Percentiles rank a stretch among this genome's conserved stretches.
Evolutionary conservation across 768 basidiomycete species (phyloP).

Genomic region (Cystobasidium tubakii): DNA sequence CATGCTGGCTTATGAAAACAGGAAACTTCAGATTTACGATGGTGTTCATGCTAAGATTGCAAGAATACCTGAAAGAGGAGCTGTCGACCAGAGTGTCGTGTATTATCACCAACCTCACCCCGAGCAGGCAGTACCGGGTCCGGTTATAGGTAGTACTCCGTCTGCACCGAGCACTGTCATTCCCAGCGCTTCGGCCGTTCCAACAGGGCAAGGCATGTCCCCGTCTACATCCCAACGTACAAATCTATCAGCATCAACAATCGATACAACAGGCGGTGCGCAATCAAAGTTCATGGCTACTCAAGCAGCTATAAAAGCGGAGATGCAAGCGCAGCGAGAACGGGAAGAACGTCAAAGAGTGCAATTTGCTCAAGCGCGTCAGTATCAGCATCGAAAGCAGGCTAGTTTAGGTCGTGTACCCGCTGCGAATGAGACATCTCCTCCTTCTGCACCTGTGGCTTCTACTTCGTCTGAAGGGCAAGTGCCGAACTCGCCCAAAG

Average conservation of each 20-base stretch:
- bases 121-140: not conserved
- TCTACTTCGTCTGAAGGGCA: not conserved
- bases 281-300: slow-evolving; percentile 25
- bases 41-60: not conserved
- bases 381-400: not conserved
- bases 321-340: slow-evolving; percentile 31
- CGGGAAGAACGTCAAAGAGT: slow-evolving; percentile 20
- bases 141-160: not conserved
- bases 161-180: not conserved
- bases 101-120: slow-evolving; percentile 13
- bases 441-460: not conserved
- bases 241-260: not conserved
- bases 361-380: slow-evolving; percentile 6
- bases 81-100: not conserved
- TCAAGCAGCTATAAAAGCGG: slow-evolving; percentile 26
- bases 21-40: slow-evolving; percentile 79
- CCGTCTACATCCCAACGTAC: not conserved
- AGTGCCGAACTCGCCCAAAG: not conserved
- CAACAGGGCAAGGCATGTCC: not conserved
- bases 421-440: not conserved
- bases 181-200: not conserved
- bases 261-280: not conserved
- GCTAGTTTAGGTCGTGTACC: not conserved
- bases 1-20: slow-evolving; percentile 83
- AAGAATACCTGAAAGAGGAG: slow-evolving; percentile 17